A percentile compares a stretch with the other conserved stretches of the same genome.
These are phyloP conservation scores for Buxus sempervirens DNA, from an alignment of 164 flowering plant genomes.

Conservation along the genomic window DNA sequence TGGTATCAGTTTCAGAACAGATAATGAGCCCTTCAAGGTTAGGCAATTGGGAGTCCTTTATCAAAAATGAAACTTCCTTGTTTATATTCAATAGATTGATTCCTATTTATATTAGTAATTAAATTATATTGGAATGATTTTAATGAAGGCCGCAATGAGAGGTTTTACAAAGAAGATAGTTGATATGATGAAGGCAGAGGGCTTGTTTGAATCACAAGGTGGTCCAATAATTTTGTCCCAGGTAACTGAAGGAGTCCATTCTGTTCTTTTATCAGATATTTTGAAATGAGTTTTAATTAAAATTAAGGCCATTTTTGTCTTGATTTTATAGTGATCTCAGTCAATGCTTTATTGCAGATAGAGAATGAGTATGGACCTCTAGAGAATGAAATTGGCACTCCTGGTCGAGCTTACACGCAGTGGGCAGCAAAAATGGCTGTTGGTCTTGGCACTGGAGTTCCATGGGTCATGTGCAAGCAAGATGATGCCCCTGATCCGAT, in stretches of 20 bases:
- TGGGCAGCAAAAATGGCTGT: constrained; percentile 93
- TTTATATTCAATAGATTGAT: neutral
- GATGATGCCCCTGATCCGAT: constrained; percentile 88
- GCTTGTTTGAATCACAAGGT: constrained; percentile 72
- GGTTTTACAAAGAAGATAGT: constrained; percentile 72
- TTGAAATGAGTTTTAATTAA: neutral
- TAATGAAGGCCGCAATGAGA: constrained; percentile 56
- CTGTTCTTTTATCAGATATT: neutral
- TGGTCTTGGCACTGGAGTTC: constrained; percentile 82
- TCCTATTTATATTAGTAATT: neutral
- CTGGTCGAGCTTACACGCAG: constrained; percentile 61
- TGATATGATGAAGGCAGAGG: constrained; percentile 80
- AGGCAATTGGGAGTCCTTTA: constrained; percentile 5
- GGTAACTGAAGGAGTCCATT: constrained; percentile 28
- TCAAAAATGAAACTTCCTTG: neutral
- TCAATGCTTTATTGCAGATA: constrained; percentile 25
- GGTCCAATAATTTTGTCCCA: constrained; percentile 89
- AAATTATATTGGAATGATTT: neutral
- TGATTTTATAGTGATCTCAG: neutral
- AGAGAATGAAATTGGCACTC: constrained; percentile 75
- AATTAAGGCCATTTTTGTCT: neutral
- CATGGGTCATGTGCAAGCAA: constrained; percentile 98
- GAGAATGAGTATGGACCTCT: constrained; percentile 86
- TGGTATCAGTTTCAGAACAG: constrained; percentile 78
- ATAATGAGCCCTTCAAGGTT: constrained; percentile 94